phyloP scores from a whole-genome alignment of 148 eudicot genomes.

The Rhododendron ferrugineum region DNA sequence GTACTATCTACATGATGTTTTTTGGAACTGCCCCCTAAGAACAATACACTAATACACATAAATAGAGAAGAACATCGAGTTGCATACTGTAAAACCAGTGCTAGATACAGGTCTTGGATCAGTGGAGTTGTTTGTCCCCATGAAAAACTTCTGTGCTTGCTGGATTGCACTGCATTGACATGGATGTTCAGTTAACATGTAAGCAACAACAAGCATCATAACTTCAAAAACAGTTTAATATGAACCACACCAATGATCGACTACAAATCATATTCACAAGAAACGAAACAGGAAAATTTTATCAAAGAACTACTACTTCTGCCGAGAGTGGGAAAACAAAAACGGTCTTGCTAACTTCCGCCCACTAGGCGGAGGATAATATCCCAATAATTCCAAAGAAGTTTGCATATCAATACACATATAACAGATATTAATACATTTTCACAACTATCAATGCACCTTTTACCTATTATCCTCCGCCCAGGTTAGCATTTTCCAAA shows the following conservation, averaged over 20 bases:
- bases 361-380: no score
- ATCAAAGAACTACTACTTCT: neutral
- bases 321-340: neutral
- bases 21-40: neutral
- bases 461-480: no score
- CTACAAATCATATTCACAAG: neutral
- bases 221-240: conserved; percentile 2
- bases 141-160: conserved; percentile 67
- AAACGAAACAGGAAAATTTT: neutral
- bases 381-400: no score
- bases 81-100: conserved; percentile 10
- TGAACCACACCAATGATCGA: neutral
- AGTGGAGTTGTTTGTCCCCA: conserved; percentile 53
- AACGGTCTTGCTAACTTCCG: no score
- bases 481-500: no score
- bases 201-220: neutral
- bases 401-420: no score
- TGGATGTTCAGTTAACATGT: conserved; percentile 4
- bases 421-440: no score
- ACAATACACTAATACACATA: neutral
- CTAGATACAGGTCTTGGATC: conserved; percentile 79
- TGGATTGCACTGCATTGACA: conserved; percentile 70
- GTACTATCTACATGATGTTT: neutral
- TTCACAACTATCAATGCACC: no score
- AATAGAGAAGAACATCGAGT: neutral